These are phyloP conservation scores for Melaleuca quinquenervia DNA, from an alignment of 345 rosid species.

Conservation along the genomic window DNA sequence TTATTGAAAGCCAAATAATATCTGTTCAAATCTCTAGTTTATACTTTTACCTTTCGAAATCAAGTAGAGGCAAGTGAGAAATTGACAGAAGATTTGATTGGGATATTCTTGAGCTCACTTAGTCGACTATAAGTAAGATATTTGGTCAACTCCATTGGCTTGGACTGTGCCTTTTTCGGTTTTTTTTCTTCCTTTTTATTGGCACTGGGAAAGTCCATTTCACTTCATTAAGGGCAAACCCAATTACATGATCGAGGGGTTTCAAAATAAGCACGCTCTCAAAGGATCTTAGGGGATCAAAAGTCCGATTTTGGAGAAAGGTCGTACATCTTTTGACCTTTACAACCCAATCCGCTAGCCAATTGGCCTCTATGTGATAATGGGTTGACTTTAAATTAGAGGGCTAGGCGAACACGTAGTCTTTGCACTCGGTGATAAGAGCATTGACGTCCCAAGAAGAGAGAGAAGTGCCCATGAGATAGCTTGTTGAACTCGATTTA, in stretches of 20 bases:
- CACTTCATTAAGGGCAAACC: neutral
- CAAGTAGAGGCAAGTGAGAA: too few relatives aligned
- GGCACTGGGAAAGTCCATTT: too few relatives aligned
- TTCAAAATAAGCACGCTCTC: neutral
- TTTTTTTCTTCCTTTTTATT: too few relatives aligned
- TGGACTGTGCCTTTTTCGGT: too few relatives aligned
- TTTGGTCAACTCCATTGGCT: neutral
- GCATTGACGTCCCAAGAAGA: neutral
- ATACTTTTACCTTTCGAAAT: neutral
- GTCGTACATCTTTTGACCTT: neutral
- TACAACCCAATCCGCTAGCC: accelerated
- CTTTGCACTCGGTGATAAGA: neutral
- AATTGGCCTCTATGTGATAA: neutral
- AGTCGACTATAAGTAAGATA: neutral
- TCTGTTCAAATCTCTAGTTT: too few relatives aligned
- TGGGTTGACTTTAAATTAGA: neutral
- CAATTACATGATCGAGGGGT: neutral
- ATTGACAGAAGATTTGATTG: too few relatives aligned
- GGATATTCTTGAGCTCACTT: neutral
- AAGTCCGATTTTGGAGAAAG: accelerated
- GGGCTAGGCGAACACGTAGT: neutral
- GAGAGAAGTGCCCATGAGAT: neutral
- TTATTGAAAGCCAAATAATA: too few relatives aligned
- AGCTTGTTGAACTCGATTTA: neutral
- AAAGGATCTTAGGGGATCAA: neutral